Percentiles rank a stretch among this genome's conserved stretches.
These are phyloP conservation scores for Jatropha podagrica DNA, from an alignment of 441 rosid genomes.

Conservation along the genomic window DNA sequence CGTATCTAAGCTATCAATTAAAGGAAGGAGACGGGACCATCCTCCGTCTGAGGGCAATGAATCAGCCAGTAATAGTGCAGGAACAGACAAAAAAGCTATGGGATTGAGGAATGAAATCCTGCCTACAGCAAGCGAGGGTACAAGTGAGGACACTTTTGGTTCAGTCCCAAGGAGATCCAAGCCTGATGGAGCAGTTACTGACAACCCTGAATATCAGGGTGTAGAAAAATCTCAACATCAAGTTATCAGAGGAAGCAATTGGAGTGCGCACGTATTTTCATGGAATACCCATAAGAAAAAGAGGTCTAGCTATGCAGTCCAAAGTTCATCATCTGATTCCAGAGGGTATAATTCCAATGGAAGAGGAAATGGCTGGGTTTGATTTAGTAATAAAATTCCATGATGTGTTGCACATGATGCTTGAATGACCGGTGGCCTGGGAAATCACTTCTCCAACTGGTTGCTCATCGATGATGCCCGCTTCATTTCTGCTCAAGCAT, in stretches of 20 bases:
- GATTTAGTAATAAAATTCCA: slow-evolving; percentile 5
- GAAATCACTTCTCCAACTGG: neutral
- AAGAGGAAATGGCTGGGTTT: slow-evolving; percentile 54
- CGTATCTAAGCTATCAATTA: slow-evolving; percentile 42
- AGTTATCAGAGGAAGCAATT: slow-evolving; percentile 34
- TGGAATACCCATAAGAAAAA: slow-evolving; percentile 92
- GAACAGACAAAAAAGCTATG: slow-evolving; percentile 28
- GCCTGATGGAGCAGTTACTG: slow-evolving; percentile 32
- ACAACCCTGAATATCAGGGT: slow-evolving; percentile 37
- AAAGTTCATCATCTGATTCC: slow-evolving; percentile 74
- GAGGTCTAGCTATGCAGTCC: slow-evolving; percentile 69
- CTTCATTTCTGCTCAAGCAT: slow-evolving; percentile 1
- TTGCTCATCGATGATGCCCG: neutral
- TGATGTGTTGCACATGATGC: neutral
- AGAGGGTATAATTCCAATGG: slow-evolving; percentile 63
- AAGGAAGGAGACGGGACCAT: slow-evolving; percentile 49
- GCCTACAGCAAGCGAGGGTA: slow-evolving; percentile 55
- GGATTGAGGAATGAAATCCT: slow-evolving; percentile 35
- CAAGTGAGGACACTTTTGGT: slow-evolving; percentile 62
- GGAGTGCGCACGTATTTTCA: slow-evolving; percentile 51
- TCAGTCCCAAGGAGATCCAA: slow-evolving; percentile 45
- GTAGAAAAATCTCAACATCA: slow-evolving; percentile 39
- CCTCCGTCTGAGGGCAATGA: slow-evolving; percentile 46
- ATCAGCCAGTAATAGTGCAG: slow-evolving; percentile 37
- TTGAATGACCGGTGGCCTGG: neutral